These are phyloP conservation scores for Colletotrichum falcatum DNA, from an alignment of 2,329 filamentous ascomycete species.

Conservation along the genomic window DNA sequence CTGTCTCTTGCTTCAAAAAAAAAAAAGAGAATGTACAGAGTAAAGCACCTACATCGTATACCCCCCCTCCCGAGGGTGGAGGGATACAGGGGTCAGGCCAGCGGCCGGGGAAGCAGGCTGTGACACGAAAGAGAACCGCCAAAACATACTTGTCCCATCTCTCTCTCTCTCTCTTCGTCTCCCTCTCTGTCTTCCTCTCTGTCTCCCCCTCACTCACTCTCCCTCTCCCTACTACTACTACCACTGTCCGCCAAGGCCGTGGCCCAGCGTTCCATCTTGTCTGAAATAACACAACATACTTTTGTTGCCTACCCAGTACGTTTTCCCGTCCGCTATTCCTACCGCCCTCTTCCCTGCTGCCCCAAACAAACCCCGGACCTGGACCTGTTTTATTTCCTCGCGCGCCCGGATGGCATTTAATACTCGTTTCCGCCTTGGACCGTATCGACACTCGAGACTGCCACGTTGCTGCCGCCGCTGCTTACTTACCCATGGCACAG, in stretches of 20 bases:
- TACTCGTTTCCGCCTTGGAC: conserved; percentile 28
- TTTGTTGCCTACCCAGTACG: no score
- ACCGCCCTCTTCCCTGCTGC: conserved; percentile 13
- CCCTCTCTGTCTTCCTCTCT: no score
- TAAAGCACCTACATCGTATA: no score
- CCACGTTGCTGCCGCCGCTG: neutral
- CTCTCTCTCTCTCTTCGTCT: no score
- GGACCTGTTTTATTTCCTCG: neutral
- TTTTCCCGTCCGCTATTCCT: no score
- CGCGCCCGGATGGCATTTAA: neutral
- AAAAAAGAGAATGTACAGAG: no score
- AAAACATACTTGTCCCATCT: conserved; percentile 7
- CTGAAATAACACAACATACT: conserved; percentile 4
- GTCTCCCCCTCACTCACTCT: no score
- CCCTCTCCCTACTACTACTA: no score
- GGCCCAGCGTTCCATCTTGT: conserved; percentile 30
- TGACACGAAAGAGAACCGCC: neutral
- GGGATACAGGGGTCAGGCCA: neutral
- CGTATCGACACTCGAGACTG: conserved; percentile 30
- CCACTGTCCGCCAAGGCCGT: neutral
- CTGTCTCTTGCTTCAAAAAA: no score
- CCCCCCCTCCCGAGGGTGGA: no score
- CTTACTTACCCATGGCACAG: no score
- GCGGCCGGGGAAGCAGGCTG: neutral
- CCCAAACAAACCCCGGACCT: no score